Base-by-base conservation (phyloP, 306 rosid genomes). In the Pterocarpus macrocarpus region DNA sequence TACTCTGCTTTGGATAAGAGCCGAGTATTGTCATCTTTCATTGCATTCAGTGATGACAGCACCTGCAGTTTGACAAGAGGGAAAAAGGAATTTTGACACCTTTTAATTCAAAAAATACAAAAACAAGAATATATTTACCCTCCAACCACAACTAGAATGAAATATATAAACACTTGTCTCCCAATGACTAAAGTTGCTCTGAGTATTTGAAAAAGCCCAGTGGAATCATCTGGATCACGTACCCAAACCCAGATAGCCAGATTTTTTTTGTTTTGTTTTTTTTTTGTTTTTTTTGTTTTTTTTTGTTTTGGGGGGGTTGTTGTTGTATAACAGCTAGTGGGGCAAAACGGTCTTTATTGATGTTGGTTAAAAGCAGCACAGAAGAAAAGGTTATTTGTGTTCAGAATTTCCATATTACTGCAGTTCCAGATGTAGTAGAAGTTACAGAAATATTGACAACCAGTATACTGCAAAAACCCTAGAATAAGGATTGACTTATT, bases 1-100 rank as follows among this genome's bases (percentile, higher is more conserved):
- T 90, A 95, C 99, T 93, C 92, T 47, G 89, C 91, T 85, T 95
- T 95, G 73, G 94, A 93, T 43, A 80, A 41, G 71, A 93, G 82
- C 67, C 99, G 88, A 69, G 84, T 81, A n/a, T 84, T 69, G 69
- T 80, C 86, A 88, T 88, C 81, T 81, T 85, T 86, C 71, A 95
- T 89, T 83, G 92, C 90, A 85, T 93, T 86, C 74, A 93, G 80
- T 15, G 98, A 91, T 32, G 84, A 82, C 44, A 95, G 92, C 69
- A 93, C 90, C 99, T 95, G 90, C 81, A 84, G 34, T 33, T 58
- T 14, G 16, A 81, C 69, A 86, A 56, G 28, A 22, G 28, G 67
- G 53, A 69, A 63, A 69, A 36, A 56, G 45, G 62, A 69, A 30
- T 68, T 11, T 45, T 65, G 64, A 56, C 36, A 58, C 61, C 49